Percentiles rank a stretch among this genome's conserved stretches.
These are phyloP conservation scores for Baorangia bicolor DNA, from an alignment of 768 basidiomycete genomes.

Conservation along the genomic window DNA sequence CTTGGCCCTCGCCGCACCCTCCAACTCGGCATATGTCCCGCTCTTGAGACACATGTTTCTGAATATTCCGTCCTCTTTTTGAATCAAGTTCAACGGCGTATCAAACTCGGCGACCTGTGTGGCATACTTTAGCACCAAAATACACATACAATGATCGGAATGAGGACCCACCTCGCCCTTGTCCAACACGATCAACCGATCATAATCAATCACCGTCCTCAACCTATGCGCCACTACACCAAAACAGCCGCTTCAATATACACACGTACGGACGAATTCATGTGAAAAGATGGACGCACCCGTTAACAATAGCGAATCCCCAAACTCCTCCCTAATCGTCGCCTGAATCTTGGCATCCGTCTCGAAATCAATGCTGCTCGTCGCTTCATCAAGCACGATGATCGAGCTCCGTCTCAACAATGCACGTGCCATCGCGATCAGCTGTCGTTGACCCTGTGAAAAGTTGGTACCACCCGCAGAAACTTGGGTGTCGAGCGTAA, in stretches of 20 bases:
- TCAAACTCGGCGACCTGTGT: constrained; percentile 62
- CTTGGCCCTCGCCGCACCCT: constrained; percentile 52
- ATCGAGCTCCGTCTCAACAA: constrained; percentile 69
- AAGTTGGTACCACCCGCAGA: too few relatives aligned
- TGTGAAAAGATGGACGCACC: constrained; percentile 40
- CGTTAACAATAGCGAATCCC: constrained; percentile 67
- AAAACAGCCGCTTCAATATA: neutral
- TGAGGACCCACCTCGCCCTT: constrained; percentile 27
- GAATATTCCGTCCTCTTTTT: constrained; percentile 63
- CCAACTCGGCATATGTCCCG: constrained; percentile 60
- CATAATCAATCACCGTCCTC: constrained; percentile 79
- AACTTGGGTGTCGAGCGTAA: too few relatives aligned
- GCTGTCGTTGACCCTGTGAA: too few relatives aligned
- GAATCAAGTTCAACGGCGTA: constrained; percentile 67
- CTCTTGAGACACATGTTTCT: constrained; percentile 70
- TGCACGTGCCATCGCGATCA: too few relatives aligned
- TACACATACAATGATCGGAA: neutral
- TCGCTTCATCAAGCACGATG: constrained; percentile 81
- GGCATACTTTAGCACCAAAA: neutral
- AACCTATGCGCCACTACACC: constrained; percentile 63
- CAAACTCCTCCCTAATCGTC: constrained; percentile 85
- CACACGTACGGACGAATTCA: too few relatives aligned
- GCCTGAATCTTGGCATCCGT: constrained; percentile 90
- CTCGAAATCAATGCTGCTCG: constrained; percentile 82
- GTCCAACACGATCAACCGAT: constrained; percentile 77